Evolutionary conservation across 805 yeast species (phyloP).

Genomic region (Candida broadrunensis): DNA sequence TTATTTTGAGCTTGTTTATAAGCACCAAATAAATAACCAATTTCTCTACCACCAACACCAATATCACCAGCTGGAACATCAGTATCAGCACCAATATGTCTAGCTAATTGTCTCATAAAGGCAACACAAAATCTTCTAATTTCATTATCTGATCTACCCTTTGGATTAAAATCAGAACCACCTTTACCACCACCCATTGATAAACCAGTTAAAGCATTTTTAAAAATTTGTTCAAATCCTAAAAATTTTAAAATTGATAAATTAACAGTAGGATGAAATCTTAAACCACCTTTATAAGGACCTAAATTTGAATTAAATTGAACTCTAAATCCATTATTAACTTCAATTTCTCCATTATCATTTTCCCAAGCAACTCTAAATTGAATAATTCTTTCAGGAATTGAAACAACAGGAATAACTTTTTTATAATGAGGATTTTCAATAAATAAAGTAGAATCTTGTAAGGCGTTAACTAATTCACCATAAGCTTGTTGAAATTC

Average conservation of each 20-base stretch:
- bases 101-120: slow-evolving; percentile 92
- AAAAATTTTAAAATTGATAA: slow-evolving; percentile 91
- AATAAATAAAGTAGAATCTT: slow-evolving; percentile 86
- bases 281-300: slow-evolving; percentile 98
- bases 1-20: slow-evolving; percentile 87
- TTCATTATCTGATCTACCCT: slow-evolving; percentile 89
- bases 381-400: slow-evolving; percentile 94
- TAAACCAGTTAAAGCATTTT: slow-evolving; percentile 95
- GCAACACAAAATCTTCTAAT: slow-evolving; percentile 96
- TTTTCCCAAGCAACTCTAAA: slow-evolving; percentile 99
- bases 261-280: slow-evolving; percentile 97
- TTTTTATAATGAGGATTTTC: slow-evolving; percentile 87
- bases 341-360: slow-evolving; percentile 87
- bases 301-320: slow-evolving; percentile 98
- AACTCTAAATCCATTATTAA: slow-evolving; percentile 96
- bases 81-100: slow-evolving; percentile 95
- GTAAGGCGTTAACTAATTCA: slow-evolving; percentile 84
- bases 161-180: slow-evolving; percentile 97
- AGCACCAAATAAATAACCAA: slow-evolving; percentile 95
- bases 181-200: slow-evolving; percentile 99
- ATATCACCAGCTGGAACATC: slow-evolving; percentile 99
- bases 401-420: slow-evolving; percentile 84
- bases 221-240: slow-evolving; percentile 98
- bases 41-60: slow-evolving; percentile 96
- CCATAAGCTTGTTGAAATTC: slow-evolving; percentile 98